These are phyloP conservation scores for Neofusicoccum kwambonambiense DNA, from an alignment of 2,329 filamentous ascomycete species.

Conservation along the genomic window DNA sequence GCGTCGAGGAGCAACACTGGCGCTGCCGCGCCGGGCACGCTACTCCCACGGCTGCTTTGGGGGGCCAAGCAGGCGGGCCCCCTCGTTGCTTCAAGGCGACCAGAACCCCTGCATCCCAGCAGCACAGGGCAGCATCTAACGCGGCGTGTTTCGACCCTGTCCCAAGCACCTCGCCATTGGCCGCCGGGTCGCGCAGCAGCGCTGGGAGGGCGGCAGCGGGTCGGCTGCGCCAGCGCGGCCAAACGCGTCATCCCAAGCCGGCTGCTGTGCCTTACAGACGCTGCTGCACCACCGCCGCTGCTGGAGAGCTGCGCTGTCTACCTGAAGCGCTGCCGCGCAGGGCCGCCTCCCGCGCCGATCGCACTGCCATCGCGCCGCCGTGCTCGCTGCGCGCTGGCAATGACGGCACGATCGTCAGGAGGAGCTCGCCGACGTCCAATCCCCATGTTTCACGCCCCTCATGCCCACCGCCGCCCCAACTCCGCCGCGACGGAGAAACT, in stretches of 20 bases:
- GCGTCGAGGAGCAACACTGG: slow-evolving; percentile 5
- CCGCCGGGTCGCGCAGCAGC: neutral
- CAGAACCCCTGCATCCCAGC: slow-evolving; percentile 6
- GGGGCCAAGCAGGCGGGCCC: neutral
- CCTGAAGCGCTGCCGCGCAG: slow-evolving; percentile 4
- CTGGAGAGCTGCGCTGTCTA: neutral
- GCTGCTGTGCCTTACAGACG: slow-evolving; percentile 8
- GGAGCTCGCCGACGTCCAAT: neutral
- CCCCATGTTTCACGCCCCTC: slow-evolving; percentile 13
- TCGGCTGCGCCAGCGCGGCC: neutral
- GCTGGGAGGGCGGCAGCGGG: no score
- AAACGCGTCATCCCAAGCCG: neutral
- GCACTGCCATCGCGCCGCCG: neutral
- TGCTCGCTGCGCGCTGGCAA: neutral
- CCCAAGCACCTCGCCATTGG: neutral
- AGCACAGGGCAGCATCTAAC: slow-evolving; percentile 13
- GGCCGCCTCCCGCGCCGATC: slow-evolving; percentile 15
- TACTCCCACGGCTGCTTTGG: neutral
- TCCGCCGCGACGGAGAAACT: slow-evolving; percentile 5
- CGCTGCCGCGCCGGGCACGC: neutral
- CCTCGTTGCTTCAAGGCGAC: slow-evolving; percentile 17
- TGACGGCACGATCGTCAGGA: slow-evolving; percentile 17
- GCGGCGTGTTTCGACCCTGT: slow-evolving; percentile 1
- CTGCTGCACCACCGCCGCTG: neutral
- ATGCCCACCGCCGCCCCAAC: neutral